Base-by-base conservation (phyloP, 2,329 filamentous ascomycete genomes). In the Fusarium domesticum region DNA sequence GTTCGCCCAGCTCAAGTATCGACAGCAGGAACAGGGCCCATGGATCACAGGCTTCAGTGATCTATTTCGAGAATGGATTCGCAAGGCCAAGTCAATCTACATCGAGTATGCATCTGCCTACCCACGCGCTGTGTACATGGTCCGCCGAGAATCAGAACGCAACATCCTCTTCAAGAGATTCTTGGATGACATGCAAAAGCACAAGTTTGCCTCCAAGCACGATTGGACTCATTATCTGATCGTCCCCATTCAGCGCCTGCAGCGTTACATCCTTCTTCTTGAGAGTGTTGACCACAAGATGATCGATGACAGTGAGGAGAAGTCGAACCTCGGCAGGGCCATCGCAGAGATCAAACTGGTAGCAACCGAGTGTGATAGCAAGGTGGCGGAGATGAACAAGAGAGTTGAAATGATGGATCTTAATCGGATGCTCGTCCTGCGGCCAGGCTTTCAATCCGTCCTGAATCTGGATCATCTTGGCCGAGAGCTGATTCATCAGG, bases 11-110 rank as follows among this genome's bases (percentile, higher is more conserved):
- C 79, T 98, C 58, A 97, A 97, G 63, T 98, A 97, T 64, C 83
- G 93, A 18, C 93, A 98, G 65, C 87, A 93, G 60, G 93, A 97
- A 64, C 92, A 98, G 70, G 93, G 93, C 0, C 93, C 93, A 0
- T 98, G 90, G 83, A 85, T 98, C 46, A 76, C 81, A 11, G 93
- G 93, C 3, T 96, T 96, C 69, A 96, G 91, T 63, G 93, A 97
- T 61, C 89, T 98, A 38, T 97, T 98, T 74, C 78, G 93, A 46
- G 93, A 98, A 70, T 98, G 93, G 93, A 96, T 97, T 50, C 82
- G 93, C 51, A 97, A 96, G 67, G 93, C 93, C 23, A 89, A 85
- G 65, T 74, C 78, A 3, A 85, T 89, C 10, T 98, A 97, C 64
- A 83, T 96, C 48, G 90, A 95, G 46, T 98, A 97, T 65, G 92